Conservation (phyloP, 495 filamentous ascomycete species). For the Daldinia grandis region DNA sequence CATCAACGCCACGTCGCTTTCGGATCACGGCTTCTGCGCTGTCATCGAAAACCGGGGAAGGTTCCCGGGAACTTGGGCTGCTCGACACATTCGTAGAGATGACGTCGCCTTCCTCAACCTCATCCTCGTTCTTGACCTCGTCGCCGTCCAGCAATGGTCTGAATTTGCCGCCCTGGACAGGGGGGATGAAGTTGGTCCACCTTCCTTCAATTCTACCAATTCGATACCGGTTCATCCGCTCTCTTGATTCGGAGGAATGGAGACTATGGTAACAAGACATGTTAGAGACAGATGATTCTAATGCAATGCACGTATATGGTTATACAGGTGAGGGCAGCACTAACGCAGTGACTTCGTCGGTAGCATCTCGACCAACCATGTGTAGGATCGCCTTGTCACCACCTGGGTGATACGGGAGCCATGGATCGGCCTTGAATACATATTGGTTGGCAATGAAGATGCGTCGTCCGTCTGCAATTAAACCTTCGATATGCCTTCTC, state of each 20-base stretch:
- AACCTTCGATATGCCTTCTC: slow-evolving; percentile 80
- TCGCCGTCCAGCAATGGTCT: slow-evolving; percentile 61
- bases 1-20: slow-evolving; percentile 40
- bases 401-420: slow-evolving; percentile 89
- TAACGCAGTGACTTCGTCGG: slow-evolving; percentile 92
- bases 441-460: slow-evolving; percentile 82
- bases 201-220: slow-evolving; percentile 83
- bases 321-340: slow-evolving; percentile 47
- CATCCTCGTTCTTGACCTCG: slow-evolving; percentile 50
- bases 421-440: slow-evolving; percentile 88
- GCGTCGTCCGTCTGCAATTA: slow-evolving; percentile 85
- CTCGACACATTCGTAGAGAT: slow-evolving; percentile 41
- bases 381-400: slow-evolving; percentile 92
- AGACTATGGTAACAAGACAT: slow-evolving; percentile 62
- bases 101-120: slow-evolving; percentile 53
- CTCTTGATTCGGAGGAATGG: slow-evolving; percentile 79
- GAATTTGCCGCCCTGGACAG: slow-evolving; percentile 91
- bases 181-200: slow-evolving; percentile 91
- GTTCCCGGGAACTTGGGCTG: slow-evolving; percentile 59
- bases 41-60: slow-evolving; percentile 78
- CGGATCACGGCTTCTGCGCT: slow-evolving; percentile 45
- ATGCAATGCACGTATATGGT: not conserved
- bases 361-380: slow-evolving; percentile 96
- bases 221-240: slow-evolving; percentile 81
- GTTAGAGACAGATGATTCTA: slow-evolving; percentile 14